Conservation (phyloP, 2,329 filamentous ascomycete species). For the Gremmenia infestans region DNA sequence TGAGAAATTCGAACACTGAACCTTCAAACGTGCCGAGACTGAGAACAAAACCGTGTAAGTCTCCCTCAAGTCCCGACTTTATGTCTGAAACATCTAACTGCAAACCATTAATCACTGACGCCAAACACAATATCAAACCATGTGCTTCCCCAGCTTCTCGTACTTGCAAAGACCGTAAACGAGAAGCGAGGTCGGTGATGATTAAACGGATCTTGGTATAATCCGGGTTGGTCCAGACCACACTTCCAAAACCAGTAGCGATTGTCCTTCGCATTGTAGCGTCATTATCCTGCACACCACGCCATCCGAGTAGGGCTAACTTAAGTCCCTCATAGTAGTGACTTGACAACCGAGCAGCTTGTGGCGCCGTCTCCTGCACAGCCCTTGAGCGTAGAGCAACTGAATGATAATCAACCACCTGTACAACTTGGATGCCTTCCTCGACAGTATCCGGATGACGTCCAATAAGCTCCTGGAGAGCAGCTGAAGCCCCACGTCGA, state of each 20-base stretch:
- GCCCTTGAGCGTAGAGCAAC: constrained; percentile 84
- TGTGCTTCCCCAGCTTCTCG: constrained; percentile 66
- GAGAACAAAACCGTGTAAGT: neutral
- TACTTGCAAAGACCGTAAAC: neutral
- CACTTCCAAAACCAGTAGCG: constrained; percentile 52
- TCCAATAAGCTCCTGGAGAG: constrained; percentile 88
- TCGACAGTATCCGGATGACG: constrained; percentile 81
- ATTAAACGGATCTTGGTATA: too few species aligned
- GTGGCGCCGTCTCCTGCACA: constrained; percentile 68
- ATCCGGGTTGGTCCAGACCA: too few species aligned
- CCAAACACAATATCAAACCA: constrained; percentile 58
- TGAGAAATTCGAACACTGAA: neutral
- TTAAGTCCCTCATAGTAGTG: constrained; percentile 66
- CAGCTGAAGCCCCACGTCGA: constrained; percentile 83
- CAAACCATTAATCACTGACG: constrained; percentile 42
- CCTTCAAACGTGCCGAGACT: neutral
- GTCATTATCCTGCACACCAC: constrained; percentile 80
- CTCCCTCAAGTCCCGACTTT: too few species aligned
- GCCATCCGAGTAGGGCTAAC: constrained; percentile 72
- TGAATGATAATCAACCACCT: constrained; percentile 87
- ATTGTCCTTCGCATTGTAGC: constrained; percentile 66
- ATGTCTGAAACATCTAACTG: too few species aligned
- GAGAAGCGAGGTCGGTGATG: neutral
- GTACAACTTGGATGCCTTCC: constrained; percentile 80
- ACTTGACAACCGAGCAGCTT: constrained; percentile 59